Conservation (phyloP, 2,329 filamentous ascomycete genomes). For the Amauroascus niger region DNA sequence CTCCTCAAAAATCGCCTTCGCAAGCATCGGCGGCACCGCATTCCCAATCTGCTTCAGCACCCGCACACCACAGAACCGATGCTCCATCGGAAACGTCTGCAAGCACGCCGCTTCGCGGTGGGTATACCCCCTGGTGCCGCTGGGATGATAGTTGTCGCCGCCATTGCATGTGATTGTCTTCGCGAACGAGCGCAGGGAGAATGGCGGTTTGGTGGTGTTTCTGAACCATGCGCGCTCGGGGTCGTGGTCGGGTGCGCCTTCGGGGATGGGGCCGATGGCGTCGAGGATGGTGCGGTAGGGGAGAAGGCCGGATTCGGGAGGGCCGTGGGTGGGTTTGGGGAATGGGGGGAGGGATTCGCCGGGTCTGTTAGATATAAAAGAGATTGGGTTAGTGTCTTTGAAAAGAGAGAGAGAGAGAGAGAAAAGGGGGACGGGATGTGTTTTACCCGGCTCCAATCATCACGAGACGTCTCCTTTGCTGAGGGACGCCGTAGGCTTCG, state of each 20-base stretch:
- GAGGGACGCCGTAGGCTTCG: constrained; percentile 43
- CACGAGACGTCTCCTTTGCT: constrained; percentile 42
- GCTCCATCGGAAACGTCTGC: constrained; percentile 57
- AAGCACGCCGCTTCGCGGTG: constrained; percentile 58
- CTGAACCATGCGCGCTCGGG: constrained; percentile 21
- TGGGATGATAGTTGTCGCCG: constrained; percentile 57
- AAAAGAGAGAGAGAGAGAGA: neutral
- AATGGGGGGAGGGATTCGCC: constrained; percentile 61
- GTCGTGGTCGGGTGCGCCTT: constrained; percentile 37
- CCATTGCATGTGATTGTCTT: constrained; percentile 55
- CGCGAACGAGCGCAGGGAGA: constrained; percentile 43
- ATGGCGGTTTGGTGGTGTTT: constrained; percentile 29
- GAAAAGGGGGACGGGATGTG: neutral
- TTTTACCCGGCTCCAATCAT: constrained; percentile 46
- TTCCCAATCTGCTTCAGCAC: constrained; percentile 62
- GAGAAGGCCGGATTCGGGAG: constrained; percentile 23
- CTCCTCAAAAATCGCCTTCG: constrained; percentile 32
- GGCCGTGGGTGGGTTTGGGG: constrained; percentile 51
- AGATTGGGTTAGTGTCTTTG: constrained; percentile 10
- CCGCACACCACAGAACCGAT: constrained; percentile 44
- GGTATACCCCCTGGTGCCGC: constrained; percentile 54
- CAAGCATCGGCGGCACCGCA: constrained; percentile 56
- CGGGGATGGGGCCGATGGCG: constrained; percentile 35
- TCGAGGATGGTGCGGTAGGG: constrained; percentile 36
- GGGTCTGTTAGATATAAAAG: constrained; percentile 46